Conservation (phyloP, 306 rosid genomes). For the Acacia crassicarpa region DNA sequence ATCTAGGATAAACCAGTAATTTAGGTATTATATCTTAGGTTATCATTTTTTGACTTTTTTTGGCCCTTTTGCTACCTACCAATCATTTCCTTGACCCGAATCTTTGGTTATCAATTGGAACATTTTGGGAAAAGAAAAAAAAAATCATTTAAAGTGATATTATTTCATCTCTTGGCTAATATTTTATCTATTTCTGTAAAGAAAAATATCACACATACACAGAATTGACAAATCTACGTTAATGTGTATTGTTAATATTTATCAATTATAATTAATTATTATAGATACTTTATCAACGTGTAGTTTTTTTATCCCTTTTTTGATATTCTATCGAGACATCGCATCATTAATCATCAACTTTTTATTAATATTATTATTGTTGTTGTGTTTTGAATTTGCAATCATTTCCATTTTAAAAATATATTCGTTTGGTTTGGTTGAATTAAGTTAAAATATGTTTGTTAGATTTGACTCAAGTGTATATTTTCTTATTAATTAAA, state of each 20-base stretch:
- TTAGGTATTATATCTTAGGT: no score
- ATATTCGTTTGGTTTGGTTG: neutral
- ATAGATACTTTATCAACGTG: neutral
- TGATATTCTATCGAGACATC: neutral
- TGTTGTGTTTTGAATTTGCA: neutral
- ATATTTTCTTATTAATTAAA: neutral
- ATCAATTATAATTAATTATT: neutral
- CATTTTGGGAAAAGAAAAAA: neutral
- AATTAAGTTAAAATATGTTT: no score
- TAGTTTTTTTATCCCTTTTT: neutral
- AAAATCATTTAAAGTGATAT: neutral
- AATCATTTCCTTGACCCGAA: no score
- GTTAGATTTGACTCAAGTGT: neutral
- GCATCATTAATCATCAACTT: neutral
- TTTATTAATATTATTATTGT: neutral
- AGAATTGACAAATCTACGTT: no score
- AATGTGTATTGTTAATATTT: no score
- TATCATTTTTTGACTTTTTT: no score
- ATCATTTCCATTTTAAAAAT: neutral
- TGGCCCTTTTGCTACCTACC: no score
- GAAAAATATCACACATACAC: no score
- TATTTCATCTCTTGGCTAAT: neutral
- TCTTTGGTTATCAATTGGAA: neutral
- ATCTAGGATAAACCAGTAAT: no score
- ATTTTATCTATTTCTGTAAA: no score